These are phyloP conservation scores for Coniochaeta sp. DNA, from an alignment of 2,329 filamentous ascomycete species.

Conservation along the genomic window DNA sequence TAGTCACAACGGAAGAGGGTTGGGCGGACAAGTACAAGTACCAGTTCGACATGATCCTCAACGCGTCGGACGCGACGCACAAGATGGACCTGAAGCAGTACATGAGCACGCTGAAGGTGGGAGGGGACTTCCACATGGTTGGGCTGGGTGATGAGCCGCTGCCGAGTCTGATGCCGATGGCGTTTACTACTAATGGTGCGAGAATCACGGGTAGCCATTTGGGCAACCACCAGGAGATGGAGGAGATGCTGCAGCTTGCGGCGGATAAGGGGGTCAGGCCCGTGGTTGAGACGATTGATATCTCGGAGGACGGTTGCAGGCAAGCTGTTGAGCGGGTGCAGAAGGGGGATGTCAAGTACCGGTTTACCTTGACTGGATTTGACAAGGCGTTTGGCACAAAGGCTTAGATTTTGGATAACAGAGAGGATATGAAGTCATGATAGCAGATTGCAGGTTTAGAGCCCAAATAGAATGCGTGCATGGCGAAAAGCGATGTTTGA, in stretches of 20 bases:
- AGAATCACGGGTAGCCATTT: conserved; percentile 46
- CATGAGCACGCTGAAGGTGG: conserved; percentile 42
- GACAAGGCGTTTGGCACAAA: conserved; percentile 51
- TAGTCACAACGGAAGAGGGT: conserved; percentile 37
- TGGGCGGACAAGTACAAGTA: conserved; percentile 51
- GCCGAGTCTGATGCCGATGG: conserved; percentile 30
- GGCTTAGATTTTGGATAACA: neutral
- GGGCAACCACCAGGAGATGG: conserved; percentile 52
- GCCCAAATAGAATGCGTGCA: no score
- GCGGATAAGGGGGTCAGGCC: conserved; percentile 33
- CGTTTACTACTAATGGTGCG: conserved; percentile 31
- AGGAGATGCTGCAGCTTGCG: conserved; percentile 52
- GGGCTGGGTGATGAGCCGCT: conserved; percentile 47
- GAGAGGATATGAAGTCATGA: neutral
- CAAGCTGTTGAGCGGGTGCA: conserved; percentile 64
- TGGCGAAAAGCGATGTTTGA: no score
- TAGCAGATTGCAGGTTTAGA: conserved; percentile 4
- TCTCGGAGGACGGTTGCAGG: conserved; percentile 49
- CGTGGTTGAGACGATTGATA: conserved; percentile 16
- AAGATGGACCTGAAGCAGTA: conserved; percentile 48
- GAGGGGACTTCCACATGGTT: conserved; percentile 50
- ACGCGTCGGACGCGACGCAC: conserved; percentile 41
- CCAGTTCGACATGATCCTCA: conserved; percentile 44
- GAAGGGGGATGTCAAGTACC: conserved; percentile 64
- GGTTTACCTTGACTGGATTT: conserved; percentile 63